Evolutionary conservation across 2,329 filamentous ascomycete species (phyloP).

Genomic region (Emergomyces africanus): DNA sequence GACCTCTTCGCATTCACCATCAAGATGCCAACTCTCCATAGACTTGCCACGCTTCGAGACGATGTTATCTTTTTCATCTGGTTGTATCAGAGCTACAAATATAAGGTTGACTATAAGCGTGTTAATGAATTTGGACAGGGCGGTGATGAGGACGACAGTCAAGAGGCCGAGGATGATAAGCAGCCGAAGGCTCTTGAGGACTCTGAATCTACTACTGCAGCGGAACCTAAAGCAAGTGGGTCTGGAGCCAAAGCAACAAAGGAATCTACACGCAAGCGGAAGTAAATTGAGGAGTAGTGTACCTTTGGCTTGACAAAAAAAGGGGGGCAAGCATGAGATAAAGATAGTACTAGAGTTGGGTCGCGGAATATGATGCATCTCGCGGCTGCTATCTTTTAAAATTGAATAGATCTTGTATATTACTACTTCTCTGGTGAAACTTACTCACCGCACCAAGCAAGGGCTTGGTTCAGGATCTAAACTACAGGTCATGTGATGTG

Average conservation of each 20-base stretch:
- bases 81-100: constrained; percentile 85
- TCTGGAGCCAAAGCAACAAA: constrained; percentile 1
- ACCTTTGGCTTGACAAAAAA: not conserved
- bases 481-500: too few relatives aligned
- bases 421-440: too few relatives aligned
- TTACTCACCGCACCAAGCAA: too few relatives aligned
- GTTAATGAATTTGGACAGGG: constrained; percentile 98
- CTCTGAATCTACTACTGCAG: not conserved
- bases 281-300: constrained; percentile 1
- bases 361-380: not conserved
- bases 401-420: not conserved
- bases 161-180: constrained; percentile 5
- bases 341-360: not conserved
- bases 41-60: constrained; percentile 81
- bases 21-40: constrained; percentile 94
- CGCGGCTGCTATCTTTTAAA: not conserved
- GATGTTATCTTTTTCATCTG: constrained; percentile 99
- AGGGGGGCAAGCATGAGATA: not conserved
- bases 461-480: too few relatives aligned
- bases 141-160: constrained; percentile 54
- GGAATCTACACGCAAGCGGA: constrained; percentile 8
- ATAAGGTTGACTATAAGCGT: constrained; percentile 79
- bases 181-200: constrained; percentile 8
- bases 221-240: constrained; percentile 1
- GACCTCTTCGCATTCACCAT: constrained; percentile 98